Percentiles rank a stretch among this genome's conserved stretches.
phyloP scores from a whole-genome alignment of 306 rosid species.

The Lablab purpureus region DNA sequence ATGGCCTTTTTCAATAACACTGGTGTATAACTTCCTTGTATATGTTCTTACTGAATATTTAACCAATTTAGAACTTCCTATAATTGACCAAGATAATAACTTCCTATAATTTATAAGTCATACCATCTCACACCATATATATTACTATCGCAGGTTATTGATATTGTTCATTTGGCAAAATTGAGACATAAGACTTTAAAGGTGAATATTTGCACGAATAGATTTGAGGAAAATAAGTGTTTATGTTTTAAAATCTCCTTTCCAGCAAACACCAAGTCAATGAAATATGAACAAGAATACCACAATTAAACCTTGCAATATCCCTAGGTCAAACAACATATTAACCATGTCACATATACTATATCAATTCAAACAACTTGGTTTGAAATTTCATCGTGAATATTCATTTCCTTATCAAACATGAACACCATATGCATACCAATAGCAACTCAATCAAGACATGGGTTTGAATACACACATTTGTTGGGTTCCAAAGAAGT shows the following conservation, averaged over 20 bases:
- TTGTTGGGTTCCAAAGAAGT: conserved; percentile 93
- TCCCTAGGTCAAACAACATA: conserved; percentile 23
- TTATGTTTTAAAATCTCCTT: background rate
- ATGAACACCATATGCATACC: conserved; percentile 10
- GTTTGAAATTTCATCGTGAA: conserved; percentile 11
- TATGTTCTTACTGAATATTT: too few relatives aligned
- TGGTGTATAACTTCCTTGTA: too few relatives aligned
- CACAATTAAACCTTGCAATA: background rate
- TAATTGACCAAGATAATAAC: too few relatives aligned
- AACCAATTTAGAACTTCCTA: too few relatives aligned
- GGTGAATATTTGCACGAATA: background rate
- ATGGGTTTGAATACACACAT: conserved; percentile 67
- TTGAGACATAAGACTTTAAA: background rate
- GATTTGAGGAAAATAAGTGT: background rate
- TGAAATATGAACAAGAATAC: background rate
- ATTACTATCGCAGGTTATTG: background rate
- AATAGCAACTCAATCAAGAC: conserved; percentile 17
- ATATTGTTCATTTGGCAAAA: background rate
- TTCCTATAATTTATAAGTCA: background rate
- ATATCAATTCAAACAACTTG: background rate
- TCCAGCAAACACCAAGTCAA: conserved; percentile 20
- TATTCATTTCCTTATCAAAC: conserved; percentile 8
- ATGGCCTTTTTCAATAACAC: too few relatives aligned
- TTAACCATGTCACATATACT: conserved; percentile 13
- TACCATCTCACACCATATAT: background rate